Evolutionary conservation across 2,329 filamentous ascomycete species (phyloP), one percentile per base, ranked within the genome.

Genomic region (Chaetoscypha palmicola): DNA sequence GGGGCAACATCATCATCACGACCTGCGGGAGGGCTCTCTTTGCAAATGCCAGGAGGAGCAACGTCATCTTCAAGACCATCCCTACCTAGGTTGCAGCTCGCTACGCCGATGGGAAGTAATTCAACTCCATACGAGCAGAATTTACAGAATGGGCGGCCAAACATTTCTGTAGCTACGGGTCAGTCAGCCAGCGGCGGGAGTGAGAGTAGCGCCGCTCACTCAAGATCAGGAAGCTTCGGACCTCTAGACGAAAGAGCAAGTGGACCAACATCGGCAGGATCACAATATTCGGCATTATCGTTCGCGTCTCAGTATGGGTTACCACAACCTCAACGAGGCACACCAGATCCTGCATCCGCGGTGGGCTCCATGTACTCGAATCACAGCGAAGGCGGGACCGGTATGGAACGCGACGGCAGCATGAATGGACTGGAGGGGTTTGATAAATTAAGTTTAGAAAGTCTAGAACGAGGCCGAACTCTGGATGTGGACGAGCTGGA

Each of bases 401-500:
- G 79, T 7, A 92, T 94, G 84, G 86, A 94, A 64, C 72, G 86
- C 50, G 88, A 94, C 52, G 79, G 79, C 54, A 94, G 87, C 60
- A 74, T 86, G 64, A 85, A 87, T 57, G 82, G 82, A 3, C 69
- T 92, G 2, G 81, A 79, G 2, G 78, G 82, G 56, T 80, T 96
- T 46, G 88, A 94, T 53, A 82, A 90, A 64, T 66, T 94, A 57
- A 85, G 79, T 36, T 32, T 48, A 77, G 45, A 47, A 57, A 85
- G 79, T 38, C 64, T 92, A 35, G 89, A 95, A 54, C 89, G 83
- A 64, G 88, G 88, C 26, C 76, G 86, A 51, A 85, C 82, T 19
- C 68, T 91, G 30, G 92, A 98, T 64, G 91, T 95, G 3, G 91
- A 96, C 58, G 91, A 97, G 55, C 68, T 98, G 38, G 91, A 97